A percentile compares a stretch with the other conserved stretches of the same genome.
phyloP scores from a whole-genome alignment of 2,329 filamentous ascomycete species.

The Penicillium occitanis region DNA sequence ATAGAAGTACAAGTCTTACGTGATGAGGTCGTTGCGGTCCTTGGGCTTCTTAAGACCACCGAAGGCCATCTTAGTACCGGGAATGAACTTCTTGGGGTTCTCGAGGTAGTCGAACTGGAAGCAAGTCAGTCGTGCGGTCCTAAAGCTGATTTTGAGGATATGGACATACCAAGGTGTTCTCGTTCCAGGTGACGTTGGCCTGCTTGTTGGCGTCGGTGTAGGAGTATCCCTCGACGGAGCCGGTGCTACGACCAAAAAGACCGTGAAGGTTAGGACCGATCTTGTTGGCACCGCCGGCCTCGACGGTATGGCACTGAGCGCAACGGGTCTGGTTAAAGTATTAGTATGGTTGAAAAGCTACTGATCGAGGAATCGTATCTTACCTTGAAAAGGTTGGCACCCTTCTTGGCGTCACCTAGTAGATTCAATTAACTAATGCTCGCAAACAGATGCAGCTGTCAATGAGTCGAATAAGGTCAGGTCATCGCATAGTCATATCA shows the following conservation, averaged over 20 bases:
- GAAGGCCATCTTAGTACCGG: slow-evolving; percentile 99
- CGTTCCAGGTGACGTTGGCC: slow-evolving; percentile 86
- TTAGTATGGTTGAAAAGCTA: not conserved
- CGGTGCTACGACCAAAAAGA: slow-evolving; percentile 95
- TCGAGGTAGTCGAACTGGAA: slow-evolving; percentile 91
- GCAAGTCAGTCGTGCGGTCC: slow-evolving; percentile 22
- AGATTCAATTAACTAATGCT: slow-evolving; percentile 31
- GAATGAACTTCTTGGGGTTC: slow-evolving; percentile 99
- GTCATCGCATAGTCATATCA: slow-evolving; percentile 21
- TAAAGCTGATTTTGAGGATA: no score
- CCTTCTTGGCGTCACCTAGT: slow-evolving; percentile 89
- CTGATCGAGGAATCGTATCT: slow-evolving; percentile 21
- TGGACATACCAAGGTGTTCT: slow-evolving; percentile 73
- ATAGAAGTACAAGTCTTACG: slow-evolving; percentile 59
- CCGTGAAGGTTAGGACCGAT: slow-evolving; percentile 95
- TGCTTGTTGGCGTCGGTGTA: slow-evolving; percentile 99
- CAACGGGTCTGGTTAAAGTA: slow-evolving; percentile 68
- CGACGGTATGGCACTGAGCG: slow-evolving; percentile 97
- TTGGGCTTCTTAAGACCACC: slow-evolving; percentile 99
- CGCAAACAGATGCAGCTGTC: slow-evolving; percentile 16
- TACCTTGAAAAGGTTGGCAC: slow-evolving; percentile 95
- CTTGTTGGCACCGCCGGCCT: slow-evolving; percentile 90
- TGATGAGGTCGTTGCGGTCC: slow-evolving; percentile 98
- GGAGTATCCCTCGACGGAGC: slow-evolving; percentile 84
- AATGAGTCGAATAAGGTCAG: not conserved